A percentile compares a stretch with the other conserved stretches of the same genome.
Evolutionary conservation across 2,329 filamentous ascomycete genomes (phyloP).

Genomic region (Calonectria naviculata): DNA sequence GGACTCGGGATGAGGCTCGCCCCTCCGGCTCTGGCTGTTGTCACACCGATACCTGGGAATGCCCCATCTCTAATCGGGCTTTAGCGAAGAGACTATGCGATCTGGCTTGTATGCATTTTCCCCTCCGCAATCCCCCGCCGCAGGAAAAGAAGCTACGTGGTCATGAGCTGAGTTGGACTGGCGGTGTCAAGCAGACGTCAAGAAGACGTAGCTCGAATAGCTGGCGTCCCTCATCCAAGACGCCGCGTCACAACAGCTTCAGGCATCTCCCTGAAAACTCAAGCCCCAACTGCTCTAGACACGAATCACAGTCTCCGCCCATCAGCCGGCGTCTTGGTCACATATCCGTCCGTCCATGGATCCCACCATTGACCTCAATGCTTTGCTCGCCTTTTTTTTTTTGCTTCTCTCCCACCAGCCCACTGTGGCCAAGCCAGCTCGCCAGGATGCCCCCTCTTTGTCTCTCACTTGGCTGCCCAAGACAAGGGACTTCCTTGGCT

Average conservation of each 20-base stretch:
- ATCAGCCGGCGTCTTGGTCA: conserved; percentile 11
- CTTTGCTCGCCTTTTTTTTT: neutral
- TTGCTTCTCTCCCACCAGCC: neutral
- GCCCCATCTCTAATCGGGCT: neutral
- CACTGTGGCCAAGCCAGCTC: conserved; percentile 8
- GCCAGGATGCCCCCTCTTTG: neutral
- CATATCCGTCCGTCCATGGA: conserved; percentile 9
- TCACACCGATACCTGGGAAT: neutral
- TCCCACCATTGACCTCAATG: neutral
- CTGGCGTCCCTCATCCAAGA: neutral
- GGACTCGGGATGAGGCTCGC: neutral
- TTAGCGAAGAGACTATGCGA: neutral
- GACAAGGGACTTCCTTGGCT: conserved; percentile 6
- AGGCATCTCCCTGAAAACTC: conserved; percentile 11
- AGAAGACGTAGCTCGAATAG: neutral
- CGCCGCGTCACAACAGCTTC: conserved; percentile 16
- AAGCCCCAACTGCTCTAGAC: conserved; percentile 3
- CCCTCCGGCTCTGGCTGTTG: neutral
- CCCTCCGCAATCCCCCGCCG: neutral
- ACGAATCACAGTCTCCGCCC: conserved; percentile 18
- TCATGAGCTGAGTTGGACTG: conserved; percentile 5
- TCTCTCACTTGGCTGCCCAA: neutral
- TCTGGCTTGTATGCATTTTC: neutral
- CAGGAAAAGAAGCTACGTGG: conserved; percentile 15
- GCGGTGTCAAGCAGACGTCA: conserved; percentile 2